A percentile compares a stretch with the other conserved stretches of the same genome.
Conservation (phyloP, 345 rosid species). For the Luvunga scandens region DNA sequence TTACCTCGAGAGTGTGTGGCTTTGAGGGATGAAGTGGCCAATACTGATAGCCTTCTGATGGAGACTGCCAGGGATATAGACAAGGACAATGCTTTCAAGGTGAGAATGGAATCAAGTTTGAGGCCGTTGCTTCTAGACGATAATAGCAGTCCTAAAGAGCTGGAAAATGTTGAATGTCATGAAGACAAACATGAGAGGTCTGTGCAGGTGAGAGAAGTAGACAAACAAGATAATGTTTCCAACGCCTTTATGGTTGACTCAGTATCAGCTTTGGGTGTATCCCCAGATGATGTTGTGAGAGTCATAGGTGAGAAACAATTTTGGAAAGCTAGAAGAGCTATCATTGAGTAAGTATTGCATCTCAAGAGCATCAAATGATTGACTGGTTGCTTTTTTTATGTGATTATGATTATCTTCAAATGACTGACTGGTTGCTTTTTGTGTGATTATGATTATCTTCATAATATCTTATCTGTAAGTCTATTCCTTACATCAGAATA, state of each 20-base stretch:
- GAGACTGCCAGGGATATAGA: slow-evolving; percentile 24
- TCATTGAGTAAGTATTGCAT: slow-evolving; percentile 59
- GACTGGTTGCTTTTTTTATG: not conserved
- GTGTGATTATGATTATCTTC: no score
- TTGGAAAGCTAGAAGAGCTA: slow-evolving; percentile 65
- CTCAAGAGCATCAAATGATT: not conserved
- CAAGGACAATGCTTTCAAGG: slow-evolving; percentile 25
- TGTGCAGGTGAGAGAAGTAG: slow-evolving; percentile 11
- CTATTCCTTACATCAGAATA: not conserved
- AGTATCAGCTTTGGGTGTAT: slow-evolving; percentile 33
- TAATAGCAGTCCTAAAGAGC: slow-evolving; percentile 26
- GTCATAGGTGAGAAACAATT: slow-evolving; percentile 66
- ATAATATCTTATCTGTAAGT: not conserved
- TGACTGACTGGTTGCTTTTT: not conserved
- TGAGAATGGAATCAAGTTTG: slow-evolving; percentile 35
- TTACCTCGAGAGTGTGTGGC: slow-evolving; percentile 17
- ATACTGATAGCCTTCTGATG: slow-evolving; percentile 19
- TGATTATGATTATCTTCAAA: not conserved
- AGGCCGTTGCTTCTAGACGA: slow-evolving; percentile 27
- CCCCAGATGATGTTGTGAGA: slow-evolving; percentile 60
- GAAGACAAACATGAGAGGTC: slow-evolving; percentile 17
- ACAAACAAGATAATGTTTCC: slow-evolving; percentile 22
- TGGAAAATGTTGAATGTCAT: slow-evolving; percentile 20
- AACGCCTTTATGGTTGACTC: slow-evolving; percentile 36
- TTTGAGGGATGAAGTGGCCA: slow-evolving; percentile 20